Conservation (phyloP, 305 asterid genomes). For the Andrographis paniculata region DNA sequence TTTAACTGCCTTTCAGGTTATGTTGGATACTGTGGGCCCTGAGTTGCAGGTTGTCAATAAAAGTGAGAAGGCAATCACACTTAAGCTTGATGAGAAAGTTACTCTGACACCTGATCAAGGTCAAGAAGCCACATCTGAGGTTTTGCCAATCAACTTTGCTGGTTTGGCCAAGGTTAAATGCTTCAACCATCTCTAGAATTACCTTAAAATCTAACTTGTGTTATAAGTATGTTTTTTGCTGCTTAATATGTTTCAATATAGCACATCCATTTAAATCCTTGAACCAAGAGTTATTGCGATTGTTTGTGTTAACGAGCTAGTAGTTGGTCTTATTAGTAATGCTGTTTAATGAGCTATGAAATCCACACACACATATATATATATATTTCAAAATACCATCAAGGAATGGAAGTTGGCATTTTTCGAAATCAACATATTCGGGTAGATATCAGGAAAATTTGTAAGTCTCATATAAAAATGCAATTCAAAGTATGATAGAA, state of each 20-base stretch:
- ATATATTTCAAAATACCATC: no score
- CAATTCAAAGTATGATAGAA: no score
- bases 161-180: slow-evolving; percentile 70
- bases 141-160: slow-evolving; percentile 78
- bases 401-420: no score
- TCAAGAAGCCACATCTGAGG: slow-evolving; percentile 72
- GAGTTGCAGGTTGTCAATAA: slow-evolving; percentile 85
- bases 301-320: neutral
- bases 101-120: slow-evolving; percentile 76
- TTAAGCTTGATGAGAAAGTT: slow-evolving; percentile 62
- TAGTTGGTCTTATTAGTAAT: neutral
- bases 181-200: slow-evolving; percentile 3
- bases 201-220: slow-evolving; percentile 4
- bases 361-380: no score
- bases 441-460: no score
- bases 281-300: no score
- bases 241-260: no score
- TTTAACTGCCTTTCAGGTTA: slow-evolving; percentile 42
- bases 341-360: no score
- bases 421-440: no score
- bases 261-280: no score
- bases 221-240: neutral
- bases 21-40: slow-evolving; percentile 90
- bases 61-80: slow-evolving; percentile 60
- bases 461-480: no score